Base-by-base conservation (phyloP, 345 rosid species). In the Populus pruinosa region DNA sequence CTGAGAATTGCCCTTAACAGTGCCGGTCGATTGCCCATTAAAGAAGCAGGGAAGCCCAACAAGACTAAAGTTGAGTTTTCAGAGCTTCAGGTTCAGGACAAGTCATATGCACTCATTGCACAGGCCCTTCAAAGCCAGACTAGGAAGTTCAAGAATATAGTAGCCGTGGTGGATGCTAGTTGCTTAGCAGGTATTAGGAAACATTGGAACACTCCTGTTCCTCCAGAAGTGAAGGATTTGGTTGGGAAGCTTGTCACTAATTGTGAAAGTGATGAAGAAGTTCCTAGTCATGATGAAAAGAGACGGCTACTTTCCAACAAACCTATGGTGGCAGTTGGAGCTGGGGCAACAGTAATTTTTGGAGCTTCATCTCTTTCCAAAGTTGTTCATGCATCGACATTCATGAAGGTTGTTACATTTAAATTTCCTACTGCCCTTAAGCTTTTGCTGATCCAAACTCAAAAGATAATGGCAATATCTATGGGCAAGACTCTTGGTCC, bases 141-240 rank as follows among this genome's bases (percentile, higher is more conserved):
- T 80, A 84, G 83, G 79, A 89, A 85, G 83, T 89, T 81, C 64
- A 93, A 89, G 88, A 91, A 85, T 31, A 67, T 90, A 49, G 97
- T 96, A 62, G 99, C 97, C 64, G 84, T 96, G 20, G 90, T 96
- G 17, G 97, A 96, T 89, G 93, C 93, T 68, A 85, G 98, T 70
- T 79, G 85, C 79, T 86, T 93, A 71, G 90, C 83, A 17, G 98
- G 99, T 81, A 89, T 96, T 11, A 87, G 98, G 81, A 88, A 82
- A 81, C 89, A 93, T 67, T 96, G 99, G 99, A 86, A 86, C 73
- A 86, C 93, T 66, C 73, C 88, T 65, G 78, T 96, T 77, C 97
- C 98, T 78, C 76, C 72, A 73, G 94, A 91, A 74, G 78, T 96
- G 50, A 88, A 84, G 82, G 91, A 89, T 76, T 55, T 96, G 86